phyloP scores from a whole-genome alignment of 2,329 filamentous ascomycete genomes.

The Leptographium radiaticola region DNA sequence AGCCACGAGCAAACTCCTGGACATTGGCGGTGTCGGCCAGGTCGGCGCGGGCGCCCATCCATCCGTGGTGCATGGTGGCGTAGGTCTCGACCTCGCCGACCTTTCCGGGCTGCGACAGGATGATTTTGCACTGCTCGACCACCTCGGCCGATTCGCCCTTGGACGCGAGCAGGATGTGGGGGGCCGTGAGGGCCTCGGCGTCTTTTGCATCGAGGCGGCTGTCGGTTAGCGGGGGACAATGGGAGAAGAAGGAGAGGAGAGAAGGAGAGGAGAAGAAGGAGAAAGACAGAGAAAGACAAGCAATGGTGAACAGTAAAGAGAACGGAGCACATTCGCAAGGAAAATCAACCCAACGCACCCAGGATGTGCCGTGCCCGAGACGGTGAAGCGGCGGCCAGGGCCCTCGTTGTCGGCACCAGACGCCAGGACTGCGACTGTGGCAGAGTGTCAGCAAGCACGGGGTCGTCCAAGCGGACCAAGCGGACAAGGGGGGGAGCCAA shows the following conservation, averaged over 20 bases:
- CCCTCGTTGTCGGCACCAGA: constrained; percentile 23
- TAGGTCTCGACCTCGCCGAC: constrained; percentile 34
- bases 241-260: not conserved
- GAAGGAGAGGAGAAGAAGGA: not conserved
- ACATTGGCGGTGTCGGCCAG: constrained; percentile 29
- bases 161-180: constrained; percentile 36
- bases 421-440: constrained; percentile 20
- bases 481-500: not conserved
- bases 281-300: too few relatives aligned
- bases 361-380: constrained; percentile 20
- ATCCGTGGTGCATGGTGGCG: constrained; percentile 39
- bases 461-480: not conserved
- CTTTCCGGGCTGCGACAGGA: constrained; percentile 26
- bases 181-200: constrained; percentile 27
- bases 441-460: too few relatives aligned
- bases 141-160: constrained; percentile 31
- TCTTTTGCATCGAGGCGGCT: constrained; percentile 26
- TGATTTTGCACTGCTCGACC: constrained; percentile 28
- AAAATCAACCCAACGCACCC: constrained; percentile 10
- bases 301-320: too few relatives aligned
- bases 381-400: constrained; percentile 21
- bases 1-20: constrained; percentile 35
- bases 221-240: not conserved
- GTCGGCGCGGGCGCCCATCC: constrained; percentile 41
- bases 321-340: too few relatives aligned